A percentile compares a stretch with the other conserved stretches of the same genome.
Evolutionary conservation across 1,284 basidiomycete species (phyloP).

Genomic region (Sutorius eximius): DNA sequence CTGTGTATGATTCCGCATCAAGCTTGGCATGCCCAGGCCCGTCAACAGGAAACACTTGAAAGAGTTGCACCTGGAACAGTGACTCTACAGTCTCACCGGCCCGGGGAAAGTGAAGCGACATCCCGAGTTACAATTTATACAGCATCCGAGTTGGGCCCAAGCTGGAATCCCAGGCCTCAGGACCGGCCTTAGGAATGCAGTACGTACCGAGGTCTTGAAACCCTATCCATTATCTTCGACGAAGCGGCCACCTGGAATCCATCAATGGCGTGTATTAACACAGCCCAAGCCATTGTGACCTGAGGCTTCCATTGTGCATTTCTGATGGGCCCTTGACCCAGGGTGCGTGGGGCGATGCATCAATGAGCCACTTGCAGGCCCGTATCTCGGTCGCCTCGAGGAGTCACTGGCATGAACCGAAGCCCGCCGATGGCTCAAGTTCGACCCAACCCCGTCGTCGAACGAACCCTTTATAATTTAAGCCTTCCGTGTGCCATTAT

Average conservation of each 20-base stretch:
- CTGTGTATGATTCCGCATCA: background rate
- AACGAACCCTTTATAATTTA: background rate
- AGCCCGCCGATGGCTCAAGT: too few relatives aligned
- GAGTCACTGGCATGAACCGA: too few relatives aligned
- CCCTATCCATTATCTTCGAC: background rate
- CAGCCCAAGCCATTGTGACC: background rate
- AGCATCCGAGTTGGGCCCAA: too few relatives aligned
- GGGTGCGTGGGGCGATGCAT: background rate
- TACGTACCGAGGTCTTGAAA: background rate
- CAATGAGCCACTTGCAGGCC: too few relatives aligned
- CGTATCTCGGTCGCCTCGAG: too few relatives aligned
- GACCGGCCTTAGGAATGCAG: too few relatives aligned
- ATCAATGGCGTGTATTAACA: background rate
- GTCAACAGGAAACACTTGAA: background rate
- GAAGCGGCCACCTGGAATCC: background rate
- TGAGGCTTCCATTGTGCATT: background rate
- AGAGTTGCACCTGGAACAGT: background rate
- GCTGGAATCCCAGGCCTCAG: too few relatives aligned
- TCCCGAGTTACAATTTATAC: background rate
- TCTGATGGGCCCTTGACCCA: slow-evolving; percentile 12
- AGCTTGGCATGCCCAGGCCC: too few relatives aligned
- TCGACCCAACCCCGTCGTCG: background rate
- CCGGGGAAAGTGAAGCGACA: too few relatives aligned
- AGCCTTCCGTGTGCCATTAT: too few relatives aligned
- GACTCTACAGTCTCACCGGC: background rate